Evolutionary conservation across 1,284 basidiomycete genomes (phyloP).

Genomic region (Apiotrichum mycotoxinovorans): DNA sequence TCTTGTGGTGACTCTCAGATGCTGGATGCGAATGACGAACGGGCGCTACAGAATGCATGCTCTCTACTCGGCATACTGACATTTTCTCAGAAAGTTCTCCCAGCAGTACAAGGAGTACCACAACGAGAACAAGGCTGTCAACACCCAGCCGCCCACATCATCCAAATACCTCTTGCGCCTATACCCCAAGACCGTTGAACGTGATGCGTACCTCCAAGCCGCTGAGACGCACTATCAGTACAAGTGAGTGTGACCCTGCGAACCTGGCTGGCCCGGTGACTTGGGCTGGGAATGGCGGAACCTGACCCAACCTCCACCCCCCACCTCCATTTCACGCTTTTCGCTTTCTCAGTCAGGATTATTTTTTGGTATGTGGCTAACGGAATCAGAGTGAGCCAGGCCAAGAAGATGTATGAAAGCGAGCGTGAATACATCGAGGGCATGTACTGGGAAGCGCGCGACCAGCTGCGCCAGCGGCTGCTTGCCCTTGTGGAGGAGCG

Average conservation of each 20-base stretch:
- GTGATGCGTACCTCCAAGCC: conserved; percentile 51
- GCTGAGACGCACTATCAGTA: conserved; percentile 52
- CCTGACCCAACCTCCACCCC: conserved; percentile 1
- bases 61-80: no score
- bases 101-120: conserved; percentile 47
- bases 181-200: conserved; percentile 52
- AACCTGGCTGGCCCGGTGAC: no score
- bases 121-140: conserved; percentile 44
- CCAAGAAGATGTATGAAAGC: conserved; percentile 50
- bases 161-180: conserved; percentile 51
- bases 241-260: conserved; percentile 37
- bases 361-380: no score
- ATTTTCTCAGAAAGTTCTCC: conserved; percentile 50
- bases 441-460: conserved; percentile 51
- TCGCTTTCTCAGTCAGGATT: background rate
- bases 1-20: no score
- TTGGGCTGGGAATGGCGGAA: no score
- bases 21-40: no score
- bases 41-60: no score
- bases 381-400: conserved; percentile 32
- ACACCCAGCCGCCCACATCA: conserved; percentile 51
- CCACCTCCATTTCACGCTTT: background rate
- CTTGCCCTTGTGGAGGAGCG: conserved; percentile 54
- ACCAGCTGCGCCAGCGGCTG: conserved; percentile 49
- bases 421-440: conserved; percentile 54